A percentile compares a stretch with the other conserved stretches of the same genome.
These are phyloP conservation scores for Citrus sp. DNA, from an alignment of 345 rosid genomes.

Conservation along the genomic window DNA sequence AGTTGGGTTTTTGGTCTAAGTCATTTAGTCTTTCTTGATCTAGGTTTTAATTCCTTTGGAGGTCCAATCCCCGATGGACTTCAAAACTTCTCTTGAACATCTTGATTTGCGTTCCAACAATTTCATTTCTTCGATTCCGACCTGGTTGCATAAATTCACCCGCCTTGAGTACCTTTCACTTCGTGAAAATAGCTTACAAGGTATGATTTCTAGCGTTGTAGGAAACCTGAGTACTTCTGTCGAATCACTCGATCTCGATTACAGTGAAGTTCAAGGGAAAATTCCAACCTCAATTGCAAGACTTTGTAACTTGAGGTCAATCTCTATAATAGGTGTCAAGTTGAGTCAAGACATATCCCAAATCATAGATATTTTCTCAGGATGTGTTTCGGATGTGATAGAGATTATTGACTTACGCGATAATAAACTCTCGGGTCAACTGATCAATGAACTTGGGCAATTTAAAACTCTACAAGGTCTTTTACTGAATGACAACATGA, in stretches of 20 bases:
- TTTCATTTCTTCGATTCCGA: background rate
- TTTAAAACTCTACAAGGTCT: background rate
- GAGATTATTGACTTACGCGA: background rate
- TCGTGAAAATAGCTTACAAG: background rate
- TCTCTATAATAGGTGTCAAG: background rate
- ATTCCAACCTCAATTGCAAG: background rate
- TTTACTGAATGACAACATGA: fast-evolving
- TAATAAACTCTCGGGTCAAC: background rate
- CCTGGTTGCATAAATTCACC: conserved; percentile 2
- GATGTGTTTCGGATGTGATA: background rate
- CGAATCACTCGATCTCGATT: background rate
- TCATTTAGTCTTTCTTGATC: background rate
- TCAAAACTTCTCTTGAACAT: conserved; percentile 2
- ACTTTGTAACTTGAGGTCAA: conserved; percentile 15
- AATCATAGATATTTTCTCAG: background rate
- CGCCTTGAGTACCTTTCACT: conserved; percentile 7
- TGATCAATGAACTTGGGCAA: background rate
- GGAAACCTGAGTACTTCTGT: conserved; percentile 16
- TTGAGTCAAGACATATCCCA: background rate
- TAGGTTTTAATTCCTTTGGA: background rate
- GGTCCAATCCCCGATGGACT: background rate
- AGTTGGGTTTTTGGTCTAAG: background rate
- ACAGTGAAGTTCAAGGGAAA: background rate
- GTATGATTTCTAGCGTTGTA: background rate
- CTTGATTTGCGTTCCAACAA: background rate